Evolutionary conservation across 2,329 filamentous ascomycete genomes (phyloP).

Genomic region (Aspergillus ochraceus): DNA sequence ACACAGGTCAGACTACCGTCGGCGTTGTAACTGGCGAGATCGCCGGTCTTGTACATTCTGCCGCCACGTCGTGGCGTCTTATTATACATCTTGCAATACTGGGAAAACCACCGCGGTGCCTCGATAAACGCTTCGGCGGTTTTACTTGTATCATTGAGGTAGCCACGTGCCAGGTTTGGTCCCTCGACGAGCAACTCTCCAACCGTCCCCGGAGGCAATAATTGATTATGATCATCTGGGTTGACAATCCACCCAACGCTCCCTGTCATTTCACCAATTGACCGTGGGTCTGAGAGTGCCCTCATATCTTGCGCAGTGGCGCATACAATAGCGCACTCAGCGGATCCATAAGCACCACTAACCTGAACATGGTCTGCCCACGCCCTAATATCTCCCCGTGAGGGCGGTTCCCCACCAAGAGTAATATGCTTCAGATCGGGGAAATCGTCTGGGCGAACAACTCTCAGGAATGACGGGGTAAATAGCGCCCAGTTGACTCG

Average conservation of each 20-base stretch:
- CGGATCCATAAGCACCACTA: background rate
- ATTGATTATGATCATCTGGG: constrained; percentile 17
- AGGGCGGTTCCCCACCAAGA: background rate
- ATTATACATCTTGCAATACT: background rate
- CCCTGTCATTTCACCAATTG: constrained; percentile 14
- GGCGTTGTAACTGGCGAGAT: constrained; percentile 32
- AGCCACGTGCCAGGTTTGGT: constrained; percentile 41
- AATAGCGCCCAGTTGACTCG: background rate
- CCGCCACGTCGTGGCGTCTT: background rate
- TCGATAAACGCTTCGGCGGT: constrained; percentile 27
- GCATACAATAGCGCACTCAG: background rate
- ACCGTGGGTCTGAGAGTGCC: constrained; percentile 7
- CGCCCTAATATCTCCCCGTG: background rate
- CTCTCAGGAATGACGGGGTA: background rate
- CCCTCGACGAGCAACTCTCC: constrained; percentile 47
- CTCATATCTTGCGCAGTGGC: background rate
- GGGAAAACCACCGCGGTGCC: constrained; percentile 19
- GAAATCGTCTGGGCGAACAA: background rate
- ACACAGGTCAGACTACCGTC: constrained; percentile 32
- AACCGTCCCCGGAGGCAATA: constrained; percentile 19
- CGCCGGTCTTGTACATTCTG: constrained; percentile 38
- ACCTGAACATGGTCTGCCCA: background rate
- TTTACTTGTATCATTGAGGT: constrained; percentile 31
- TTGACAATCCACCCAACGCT: constrained; percentile 27
- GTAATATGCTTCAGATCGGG: background rate